These are phyloP conservation scores for Pseudonitzschia delicatissima DNA, from an alignment of 108 stramenopile species.

Conservation along the genomic window DNA sequence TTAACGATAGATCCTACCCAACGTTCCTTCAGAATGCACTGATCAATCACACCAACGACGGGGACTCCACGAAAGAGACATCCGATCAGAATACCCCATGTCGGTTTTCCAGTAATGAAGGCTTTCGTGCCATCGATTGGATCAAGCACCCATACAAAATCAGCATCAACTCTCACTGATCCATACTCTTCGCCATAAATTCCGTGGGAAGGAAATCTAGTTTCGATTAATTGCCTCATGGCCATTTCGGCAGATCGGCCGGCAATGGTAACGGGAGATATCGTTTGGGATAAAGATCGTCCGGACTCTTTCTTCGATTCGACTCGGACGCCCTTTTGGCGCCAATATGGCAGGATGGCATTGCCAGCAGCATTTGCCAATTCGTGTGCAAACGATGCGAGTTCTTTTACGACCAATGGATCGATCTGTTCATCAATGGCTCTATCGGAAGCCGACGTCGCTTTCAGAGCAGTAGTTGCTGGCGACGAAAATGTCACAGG, in stretches of 20 bases:
- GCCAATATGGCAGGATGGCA: constrained; percentile 49
- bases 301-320: constrained; percentile 43
- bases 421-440: no score
- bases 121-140: constrained; percentile 60
- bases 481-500: no score
- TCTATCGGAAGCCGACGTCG: no score
- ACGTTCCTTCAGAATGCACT: constrained; percentile 50
- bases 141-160: constrained; percentile 56
- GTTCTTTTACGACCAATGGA: constrained; percentile 5
- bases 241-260: constrained; percentile 45
- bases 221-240: constrained; percentile 47
- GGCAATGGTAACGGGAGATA: constrained; percentile 55
- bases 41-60: constrained; percentile 53
- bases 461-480: no score
- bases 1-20: constrained; percentile 47
- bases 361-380: constrained; percentile 47
- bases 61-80: constrained; percentile 39
- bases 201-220: constrained; percentile 45
- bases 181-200: constrained; percentile 59
- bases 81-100: constrained; percentile 55
- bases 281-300: constrained; percentile 30
- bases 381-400: constrained; percentile 39
- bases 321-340: constrained; percentile 36
- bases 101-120: constrained; percentile 58
- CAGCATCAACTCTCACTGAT: constrained; percentile 36